Evolutionary conservation across 768 basidiomycete genomes (phyloP), one percentile per base, ranked within the genome.

Genomic region (Agrocybe praecox): DNA sequence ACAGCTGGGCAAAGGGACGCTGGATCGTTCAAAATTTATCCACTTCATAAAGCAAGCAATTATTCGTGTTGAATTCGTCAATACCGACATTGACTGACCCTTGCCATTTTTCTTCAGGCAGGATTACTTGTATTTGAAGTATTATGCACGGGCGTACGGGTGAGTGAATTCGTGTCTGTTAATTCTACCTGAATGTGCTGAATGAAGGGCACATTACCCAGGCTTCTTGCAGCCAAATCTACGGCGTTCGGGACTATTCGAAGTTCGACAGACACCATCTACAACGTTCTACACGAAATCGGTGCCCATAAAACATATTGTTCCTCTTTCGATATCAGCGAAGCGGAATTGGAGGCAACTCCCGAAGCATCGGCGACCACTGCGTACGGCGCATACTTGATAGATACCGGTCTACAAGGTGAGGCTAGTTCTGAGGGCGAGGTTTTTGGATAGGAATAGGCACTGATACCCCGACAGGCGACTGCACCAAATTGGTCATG

Each of bases 341-440:
- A 76, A 10, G 79, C 81, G 3, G 87, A 90, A 42, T 74, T 94
- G 7, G 80, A 83, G 47, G 68, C 64, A 15, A 86, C 87, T 1
- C 76, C 80, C 2, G 93, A 96, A 67, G 82, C 86, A 0, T 64
- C 86, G 0, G 83, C 86, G 6, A 92, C 91, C 24, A 89, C 84
- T 2, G 94, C 94, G 0, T 98, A 98, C 65, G 92, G 93, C 0
- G 87, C 88, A 8, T 98, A 88, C 72, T 79, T 97, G 24, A 74
- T 97, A 21, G 90, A 96, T 69, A 75, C 85, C 0, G 93, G 92
- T 0, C 62, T 91, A 11, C 85, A 79, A 76, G 90, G 89, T 85
- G 40, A 34, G 71, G 18, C 43, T 26, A 22, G 11, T 9, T 19
- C 7, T 42, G 34, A 61, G 36, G 26, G 18, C 29, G 33, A 2